Evolutionary conservation across 371 early-diverging fungal genomes (phyloP).

Genomic region (Apophysomyces variabilis): DNA sequence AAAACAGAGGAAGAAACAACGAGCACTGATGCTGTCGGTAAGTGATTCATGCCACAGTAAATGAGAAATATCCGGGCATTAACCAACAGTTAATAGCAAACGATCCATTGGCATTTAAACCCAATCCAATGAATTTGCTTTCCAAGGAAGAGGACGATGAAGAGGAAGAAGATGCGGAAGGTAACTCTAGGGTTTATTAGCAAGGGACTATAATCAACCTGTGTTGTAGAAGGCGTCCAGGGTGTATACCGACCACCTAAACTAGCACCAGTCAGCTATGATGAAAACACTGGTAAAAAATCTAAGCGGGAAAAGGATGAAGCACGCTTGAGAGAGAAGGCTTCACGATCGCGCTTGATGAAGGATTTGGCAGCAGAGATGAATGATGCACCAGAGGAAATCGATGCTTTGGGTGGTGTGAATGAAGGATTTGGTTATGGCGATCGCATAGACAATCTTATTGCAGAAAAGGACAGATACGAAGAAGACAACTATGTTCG

Average conservation of each 20-base stretch:
- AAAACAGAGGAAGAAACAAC: conserved; percentile 24
- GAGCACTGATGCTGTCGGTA: conserved; percentile 25
- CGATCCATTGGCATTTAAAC: conserved; percentile 86
- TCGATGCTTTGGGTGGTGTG: conserved; percentile 70
- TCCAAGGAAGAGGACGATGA: conserved; percentile 48
- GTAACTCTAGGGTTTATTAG: conserved; percentile 1
- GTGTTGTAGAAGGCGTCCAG: conserved; percentile 11
- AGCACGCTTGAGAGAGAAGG: conserved; percentile 69
- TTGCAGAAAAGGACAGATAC: conserved; percentile 73
- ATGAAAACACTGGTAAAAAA: conserved; percentile 63
- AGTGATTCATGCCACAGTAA: background rate
- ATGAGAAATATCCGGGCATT: conserved; percentile 17
- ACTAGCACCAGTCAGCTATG: conserved; percentile 86
- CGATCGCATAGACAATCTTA: conserved; percentile 56
- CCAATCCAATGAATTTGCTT: conserved; percentile 80
- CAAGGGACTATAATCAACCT: background rate
- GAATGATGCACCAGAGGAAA: conserved; percentile 88
- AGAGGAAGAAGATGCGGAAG: conserved; percentile 36
- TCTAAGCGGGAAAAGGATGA: conserved; percentile 67
- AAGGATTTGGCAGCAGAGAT: conserved; percentile 85
- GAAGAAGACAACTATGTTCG: conserved; percentile 95
- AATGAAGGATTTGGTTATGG: conserved; percentile 60
- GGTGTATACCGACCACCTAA: conserved; percentile 87
- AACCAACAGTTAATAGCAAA: conserved; percentile 29
- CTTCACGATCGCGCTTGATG: conserved; percentile 86